A percentile compares a stretch with the other conserved stretches of the same genome.
phyloP scores from a whole-genome alignment of 2,329 filamentous ascomycete genomes.

The Diaporthe eres region DNA sequence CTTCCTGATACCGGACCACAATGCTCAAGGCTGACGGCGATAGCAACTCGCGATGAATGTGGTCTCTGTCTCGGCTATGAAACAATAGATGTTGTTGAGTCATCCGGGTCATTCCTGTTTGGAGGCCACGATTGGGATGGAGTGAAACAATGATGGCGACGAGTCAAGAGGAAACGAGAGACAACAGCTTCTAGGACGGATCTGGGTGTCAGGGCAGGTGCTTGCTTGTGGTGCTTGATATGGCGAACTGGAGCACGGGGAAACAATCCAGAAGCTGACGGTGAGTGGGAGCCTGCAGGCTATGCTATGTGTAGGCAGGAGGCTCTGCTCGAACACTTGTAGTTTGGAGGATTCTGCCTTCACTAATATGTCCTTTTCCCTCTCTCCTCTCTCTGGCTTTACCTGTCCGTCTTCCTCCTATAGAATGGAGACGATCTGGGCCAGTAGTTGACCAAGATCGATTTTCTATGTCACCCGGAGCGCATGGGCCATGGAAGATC shows the following conservation, averaged over 20 bases:
- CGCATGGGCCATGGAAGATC: conserved; percentile 1
- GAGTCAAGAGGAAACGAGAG: conserved; percentile 36
- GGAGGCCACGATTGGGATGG: conserved; percentile 19
- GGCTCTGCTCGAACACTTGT: conserved; percentile 20
- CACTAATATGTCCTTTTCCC: not conserved
- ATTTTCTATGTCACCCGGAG: conserved; percentile 11
- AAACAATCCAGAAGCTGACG: conserved; percentile 32
- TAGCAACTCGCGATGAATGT: conserved; percentile 10
- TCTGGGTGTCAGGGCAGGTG: conserved; percentile 27
- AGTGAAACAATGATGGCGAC: conserved; percentile 28
- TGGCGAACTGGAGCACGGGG: conserved; percentile 34
- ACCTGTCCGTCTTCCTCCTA: not conserved
- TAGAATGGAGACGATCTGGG: conserved; percentile 2
- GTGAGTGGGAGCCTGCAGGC: conserved; percentile 32
- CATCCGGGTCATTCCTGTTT: conserved; percentile 20
- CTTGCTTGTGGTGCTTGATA: conserved; percentile 40
- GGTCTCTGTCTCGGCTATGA: conserved; percentile 38
- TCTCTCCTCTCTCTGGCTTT: not conserved
- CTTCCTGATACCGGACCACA: not conserved
- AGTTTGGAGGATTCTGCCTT: conserved; percentile 16
- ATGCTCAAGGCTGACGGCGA: conserved; percentile 12
- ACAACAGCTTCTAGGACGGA: not conserved
- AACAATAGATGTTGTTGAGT: conserved; percentile 41
- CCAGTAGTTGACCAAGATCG: not conserved
- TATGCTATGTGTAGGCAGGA: not conserved